A percentile compares a stretch with the other conserved stretches of the same genome.
phyloP scores from a whole-genome alignment of 1,284 basidiomycete genomes.

The Ustilago nuda region DNA sequence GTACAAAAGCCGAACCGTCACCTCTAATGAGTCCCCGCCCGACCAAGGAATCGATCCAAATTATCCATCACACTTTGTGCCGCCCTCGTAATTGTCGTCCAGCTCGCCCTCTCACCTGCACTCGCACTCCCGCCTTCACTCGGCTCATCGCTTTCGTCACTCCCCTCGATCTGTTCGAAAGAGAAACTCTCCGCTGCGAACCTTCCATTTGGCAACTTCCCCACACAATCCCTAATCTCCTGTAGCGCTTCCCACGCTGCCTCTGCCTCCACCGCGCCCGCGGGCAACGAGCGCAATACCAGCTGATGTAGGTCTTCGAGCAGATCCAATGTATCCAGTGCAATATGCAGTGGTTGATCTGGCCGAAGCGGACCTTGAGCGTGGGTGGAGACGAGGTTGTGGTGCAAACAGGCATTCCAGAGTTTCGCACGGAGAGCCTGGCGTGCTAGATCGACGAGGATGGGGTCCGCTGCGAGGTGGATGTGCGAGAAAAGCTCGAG shows the following conservation, averaged over 20 bases:
- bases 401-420: conserved; percentile 34
- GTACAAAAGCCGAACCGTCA: neutral
- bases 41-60: conserved; percentile 34
- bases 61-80: conserved; percentile 36
- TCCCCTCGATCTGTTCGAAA: conserved; percentile 35
- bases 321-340: conserved; percentile 43
- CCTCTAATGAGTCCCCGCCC: neutral
- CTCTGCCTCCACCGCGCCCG: neutral
- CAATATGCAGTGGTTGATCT: conserved; percentile 44
- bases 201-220: conserved; percentile 16
- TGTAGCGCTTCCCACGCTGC: conserved; percentile 20
- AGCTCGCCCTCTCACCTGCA: neutral
- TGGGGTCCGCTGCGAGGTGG: conserved; percentile 15
- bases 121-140: neutral
- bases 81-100: conserved; percentile 32
- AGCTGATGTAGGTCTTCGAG: conserved; percentile 43
- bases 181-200: conserved; percentile 26
- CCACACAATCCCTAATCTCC: conserved; percentile 24
- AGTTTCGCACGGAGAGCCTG: conserved; percentile 34
- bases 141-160: conserved; percentile 23
- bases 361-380: conserved; percentile 23
- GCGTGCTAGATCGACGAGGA: conserved; percentile 38
- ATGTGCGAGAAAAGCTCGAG: conserved; percentile 1
- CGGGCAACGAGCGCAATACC: conserved; percentile 9
- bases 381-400: conserved; percentile 23